These are phyloP conservation scores for Pyronema domesticum DNA, from an alignment of 495 filamentous ascomycete genomes.

Conservation along the genomic window DNA sequence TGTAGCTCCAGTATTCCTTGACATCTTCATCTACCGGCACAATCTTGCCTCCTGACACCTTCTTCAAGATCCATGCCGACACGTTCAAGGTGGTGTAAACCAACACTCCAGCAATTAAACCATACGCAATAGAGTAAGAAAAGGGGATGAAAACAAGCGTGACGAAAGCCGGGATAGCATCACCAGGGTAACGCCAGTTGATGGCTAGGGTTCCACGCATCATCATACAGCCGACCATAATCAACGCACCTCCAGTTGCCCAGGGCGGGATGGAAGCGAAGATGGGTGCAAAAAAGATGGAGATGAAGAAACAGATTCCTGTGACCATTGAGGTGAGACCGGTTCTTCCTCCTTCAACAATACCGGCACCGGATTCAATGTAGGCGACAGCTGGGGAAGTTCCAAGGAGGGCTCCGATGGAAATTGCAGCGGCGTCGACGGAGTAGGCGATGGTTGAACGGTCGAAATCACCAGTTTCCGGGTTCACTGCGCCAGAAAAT, in stretches of 20 bases:
- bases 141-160: slow-evolving; percentile 74
- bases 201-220: slow-evolving; percentile 52
- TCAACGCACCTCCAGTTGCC: slow-evolving; percentile 69
- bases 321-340: slow-evolving; percentile 60
- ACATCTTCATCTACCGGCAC: slow-evolving; percentile 51
- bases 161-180: slow-evolving; percentile 61
- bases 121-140: slow-evolving; percentile 56
- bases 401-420: slow-evolving; percentile 57
- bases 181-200: slow-evolving; percentile 56
- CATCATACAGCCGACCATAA: slow-evolving; percentile 71
- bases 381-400: slow-evolving; percentile 62
- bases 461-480: slow-evolving; percentile 48
- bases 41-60: slow-evolving; percentile 44
- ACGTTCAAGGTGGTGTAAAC: slow-evolving; percentile 53
- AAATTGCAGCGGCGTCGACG: slow-evolving; percentile 58
- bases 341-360: slow-evolving; percentile 64
- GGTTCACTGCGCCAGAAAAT: slow-evolving; percentile 52
- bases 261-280: slow-evolving; percentile 69
- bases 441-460: slow-evolving; percentile 57
- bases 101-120: slow-evolving; percentile 58
- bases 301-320: slow-evolving; percentile 63
- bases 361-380: slow-evolving; percentile 66
- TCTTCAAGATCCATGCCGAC: slow-evolving; percentile 44
- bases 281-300: slow-evolving; percentile 71
- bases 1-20: slow-evolving; percentile 52